Conservation (phyloP, 345 rosid species). For the Sisymbrium irio region DNA sequence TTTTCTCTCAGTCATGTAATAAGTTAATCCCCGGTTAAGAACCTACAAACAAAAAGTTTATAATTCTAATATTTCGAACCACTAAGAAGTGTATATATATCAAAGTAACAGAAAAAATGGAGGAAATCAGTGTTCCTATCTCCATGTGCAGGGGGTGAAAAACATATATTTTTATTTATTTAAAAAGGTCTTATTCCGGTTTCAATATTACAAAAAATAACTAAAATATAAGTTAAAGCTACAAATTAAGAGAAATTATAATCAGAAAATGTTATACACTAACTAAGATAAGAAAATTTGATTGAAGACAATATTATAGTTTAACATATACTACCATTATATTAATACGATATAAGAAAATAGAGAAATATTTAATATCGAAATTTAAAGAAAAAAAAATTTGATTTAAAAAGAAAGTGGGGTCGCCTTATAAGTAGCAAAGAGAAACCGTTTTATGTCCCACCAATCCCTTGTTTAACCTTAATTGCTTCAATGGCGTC, state of each 20-base stretch:
- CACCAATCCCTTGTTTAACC: conserved; percentile 18
- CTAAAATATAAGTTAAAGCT: not conserved
- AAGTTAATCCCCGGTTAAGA: not conserved
- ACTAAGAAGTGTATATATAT: not conserved
- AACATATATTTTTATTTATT: not conserved
- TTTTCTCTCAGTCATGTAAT: no score
- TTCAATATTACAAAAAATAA: not conserved
- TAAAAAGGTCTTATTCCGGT: not conserved
- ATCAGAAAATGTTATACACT: not conserved
- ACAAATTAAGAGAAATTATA: not conserved
- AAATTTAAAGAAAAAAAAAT: not conserved
- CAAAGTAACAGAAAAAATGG: not conserved
- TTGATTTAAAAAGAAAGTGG: not conserved
- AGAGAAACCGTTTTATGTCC: not conserved
- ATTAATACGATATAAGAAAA: not conserved
- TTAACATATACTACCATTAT: no score
- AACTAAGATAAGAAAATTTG: not conserved
- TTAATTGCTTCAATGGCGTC: conserved; percentile 17
- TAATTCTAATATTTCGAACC: not conserved
- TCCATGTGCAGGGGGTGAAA: not conserved
- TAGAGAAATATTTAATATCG: not conserved
- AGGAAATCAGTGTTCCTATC: not conserved
- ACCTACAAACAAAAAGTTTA: not conserved
- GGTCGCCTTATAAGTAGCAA: not conserved
- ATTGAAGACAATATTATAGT: not conserved